Conservation (phyloP, 805 yeast genomes). For the Wickerhamomyces silvicola region DNA sequence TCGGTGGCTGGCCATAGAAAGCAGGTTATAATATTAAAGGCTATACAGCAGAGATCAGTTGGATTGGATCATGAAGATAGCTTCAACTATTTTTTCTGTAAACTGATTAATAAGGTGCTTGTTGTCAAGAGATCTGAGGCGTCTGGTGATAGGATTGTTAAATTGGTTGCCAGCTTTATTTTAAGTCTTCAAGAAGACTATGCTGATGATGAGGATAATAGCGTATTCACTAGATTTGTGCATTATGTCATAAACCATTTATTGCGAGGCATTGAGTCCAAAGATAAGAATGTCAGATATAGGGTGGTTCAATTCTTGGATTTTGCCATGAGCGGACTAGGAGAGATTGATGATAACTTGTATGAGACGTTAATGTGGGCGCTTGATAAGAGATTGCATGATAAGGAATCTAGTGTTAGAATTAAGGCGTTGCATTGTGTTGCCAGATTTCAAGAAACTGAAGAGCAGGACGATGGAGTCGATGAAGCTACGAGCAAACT, state of each 20-base stretch:
- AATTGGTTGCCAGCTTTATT: conserved; percentile 55
- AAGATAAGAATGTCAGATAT: conserved; percentile 70
- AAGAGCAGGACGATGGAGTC: conserved; percentile 22
- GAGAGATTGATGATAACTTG: conserved; percentile 68
- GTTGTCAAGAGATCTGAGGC: conserved; percentile 63
- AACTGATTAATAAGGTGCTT: conserved; percentile 56
- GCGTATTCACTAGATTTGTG: conserved; percentile 44
- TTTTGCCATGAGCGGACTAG: conserved; percentile 60
- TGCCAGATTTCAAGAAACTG: conserved; percentile 63
- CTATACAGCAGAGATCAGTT: conserved; percentile 49
- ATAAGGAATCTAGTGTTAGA: conserved; percentile 72
- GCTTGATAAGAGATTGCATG: conserved; percentile 57
- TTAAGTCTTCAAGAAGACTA: conserved; percentile 33
- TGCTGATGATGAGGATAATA: conserved; percentile 33
- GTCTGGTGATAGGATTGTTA: conserved; percentile 71
- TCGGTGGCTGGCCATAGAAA: conserved; percentile 73
- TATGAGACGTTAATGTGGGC: conserved; percentile 57
- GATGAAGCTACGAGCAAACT: conserved; percentile 43
- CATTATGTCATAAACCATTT: conserved; percentile 59
- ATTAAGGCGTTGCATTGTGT: conserved; percentile 79
- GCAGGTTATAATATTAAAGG: conserved; percentile 56
- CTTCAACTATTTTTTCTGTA: conserved; percentile 56
- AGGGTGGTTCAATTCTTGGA: conserved; percentile 74
- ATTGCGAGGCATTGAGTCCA: conserved; percentile 72
- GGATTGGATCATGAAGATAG: conserved; percentile 46